Conservation (phyloP, 495 filamentous ascomycete genomes). For the Penicillium bialowiezense region DNA sequence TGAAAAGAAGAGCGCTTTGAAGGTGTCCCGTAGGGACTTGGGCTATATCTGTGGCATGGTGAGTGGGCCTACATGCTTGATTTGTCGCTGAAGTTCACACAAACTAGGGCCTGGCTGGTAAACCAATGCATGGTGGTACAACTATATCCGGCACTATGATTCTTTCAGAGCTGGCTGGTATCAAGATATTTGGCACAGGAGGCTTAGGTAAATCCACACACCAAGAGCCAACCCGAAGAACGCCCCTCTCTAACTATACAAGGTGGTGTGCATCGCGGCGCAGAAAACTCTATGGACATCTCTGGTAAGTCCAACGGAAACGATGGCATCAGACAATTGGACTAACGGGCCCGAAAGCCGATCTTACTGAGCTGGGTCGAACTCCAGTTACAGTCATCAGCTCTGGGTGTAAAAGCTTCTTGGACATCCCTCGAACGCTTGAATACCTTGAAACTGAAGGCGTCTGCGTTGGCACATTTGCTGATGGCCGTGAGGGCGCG, state of each 20-base stretch:
- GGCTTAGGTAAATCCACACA: conserved; percentile 37
- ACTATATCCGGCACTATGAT: conserved; percentile 93
- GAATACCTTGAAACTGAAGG: conserved; percentile 96
- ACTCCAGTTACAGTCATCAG: conserved; percentile 86
- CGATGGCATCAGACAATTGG: background rate
- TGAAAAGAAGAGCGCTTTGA: conserved; percentile 60
- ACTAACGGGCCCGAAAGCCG: conserved; percentile 47
- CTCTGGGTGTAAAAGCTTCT: conserved; percentile 91
- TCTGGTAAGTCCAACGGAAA: conserved; percentile 44
- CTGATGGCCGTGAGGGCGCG: conserved; percentile 63
- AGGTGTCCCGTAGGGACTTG: conserved; percentile 84
- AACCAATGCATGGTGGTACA: conserved; percentile 78
- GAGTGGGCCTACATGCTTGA: conserved; percentile 17
- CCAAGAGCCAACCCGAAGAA: background rate
- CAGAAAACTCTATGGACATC: conserved; percentile 82
- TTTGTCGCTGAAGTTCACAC: conserved; percentile 6
- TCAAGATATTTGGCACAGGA: conserved; percentile 89
- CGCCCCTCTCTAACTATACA: conserved; percentile 23
- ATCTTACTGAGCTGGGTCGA: conserved; percentile 90
- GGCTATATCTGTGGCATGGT: conserved; percentile 79
- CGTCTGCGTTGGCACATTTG: conserved; percentile 81
- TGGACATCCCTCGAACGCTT: conserved; percentile 86
- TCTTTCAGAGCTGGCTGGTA: conserved; percentile 81
- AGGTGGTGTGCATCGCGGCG: conserved; percentile 92
- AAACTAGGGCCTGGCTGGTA: conserved; percentile 58